A percentile compares a stretch with the other conserved stretches of the same genome.
These are phyloP conservation scores for Boletus speciosus DNA, from an alignment of 768 basidiomycete species.

Conservation along the genomic window DNA sequence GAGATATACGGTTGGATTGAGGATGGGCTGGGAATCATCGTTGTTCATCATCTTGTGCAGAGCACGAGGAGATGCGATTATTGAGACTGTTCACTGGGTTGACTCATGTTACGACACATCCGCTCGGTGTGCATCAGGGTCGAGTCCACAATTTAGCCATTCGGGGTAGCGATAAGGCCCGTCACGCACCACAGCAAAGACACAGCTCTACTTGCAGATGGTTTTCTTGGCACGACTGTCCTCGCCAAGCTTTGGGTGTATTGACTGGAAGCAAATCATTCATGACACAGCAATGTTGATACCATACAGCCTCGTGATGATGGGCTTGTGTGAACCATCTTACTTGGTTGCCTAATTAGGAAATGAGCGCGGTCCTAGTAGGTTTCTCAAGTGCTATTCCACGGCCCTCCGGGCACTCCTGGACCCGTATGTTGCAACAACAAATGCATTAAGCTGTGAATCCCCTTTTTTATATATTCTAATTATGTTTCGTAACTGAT, in stretches of 20 bases:
- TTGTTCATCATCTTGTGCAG: neutral
- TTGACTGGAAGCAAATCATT: neutral
- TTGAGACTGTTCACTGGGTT: neutral
- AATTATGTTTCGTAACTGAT: no score
- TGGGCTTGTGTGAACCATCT: neutral
- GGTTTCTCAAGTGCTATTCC: neutral
- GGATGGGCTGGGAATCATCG: conserved; percentile 5
- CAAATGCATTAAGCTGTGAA: no score
- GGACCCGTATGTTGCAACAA: no score
- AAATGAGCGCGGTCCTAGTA: no score
- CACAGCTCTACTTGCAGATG: neutral
- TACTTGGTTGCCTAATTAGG: conserved; percentile 10
- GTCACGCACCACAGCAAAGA: neutral
- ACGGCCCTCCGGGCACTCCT: no score
- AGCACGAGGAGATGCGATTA: neutral
- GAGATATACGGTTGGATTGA: conserved; percentile 24
- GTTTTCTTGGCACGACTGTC: neutral
- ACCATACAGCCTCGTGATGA: neutral
- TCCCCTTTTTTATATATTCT: no score
- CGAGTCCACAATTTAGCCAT: neutral
- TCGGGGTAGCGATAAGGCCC: neutral
- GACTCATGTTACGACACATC: neutral
- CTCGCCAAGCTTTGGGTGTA: neutral
- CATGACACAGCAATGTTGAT: no score
- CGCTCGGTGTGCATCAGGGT: neutral